Conservation (phyloP, 495 filamentous ascomycete genomes). For the Neurospora tetraspora region DNA sequence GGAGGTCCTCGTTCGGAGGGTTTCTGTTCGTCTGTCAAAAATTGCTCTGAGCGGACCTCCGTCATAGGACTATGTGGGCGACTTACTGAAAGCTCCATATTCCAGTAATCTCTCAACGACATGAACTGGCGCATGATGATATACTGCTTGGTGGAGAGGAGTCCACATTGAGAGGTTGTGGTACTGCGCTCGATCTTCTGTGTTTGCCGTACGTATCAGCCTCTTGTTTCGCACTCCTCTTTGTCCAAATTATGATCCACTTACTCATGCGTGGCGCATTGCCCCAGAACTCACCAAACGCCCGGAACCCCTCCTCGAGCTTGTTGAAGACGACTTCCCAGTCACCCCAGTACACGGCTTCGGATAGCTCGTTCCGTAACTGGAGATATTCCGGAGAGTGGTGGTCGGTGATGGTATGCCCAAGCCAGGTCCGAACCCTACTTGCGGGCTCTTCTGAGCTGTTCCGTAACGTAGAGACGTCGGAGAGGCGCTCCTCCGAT, state of each 20-base stretch:
- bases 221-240: background rate
- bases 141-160: background rate
- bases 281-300: background rate
- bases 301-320: background rate
- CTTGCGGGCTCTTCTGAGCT: background rate
- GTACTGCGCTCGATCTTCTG: background rate
- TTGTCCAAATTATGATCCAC: background rate
- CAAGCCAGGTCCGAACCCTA: background rate
- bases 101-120: background rate
- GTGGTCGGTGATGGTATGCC: background rate
- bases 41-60: background rate
- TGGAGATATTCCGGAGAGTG: background rate
- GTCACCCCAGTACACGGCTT: background rate
- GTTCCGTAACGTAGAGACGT: background rate
- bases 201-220: background rate
- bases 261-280: background rate
- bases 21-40: background rate
- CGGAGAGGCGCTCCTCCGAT: background rate
- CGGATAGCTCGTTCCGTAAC: background rate
- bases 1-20: background rate
- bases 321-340: background rate
- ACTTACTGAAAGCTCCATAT: conserved; percentile 1
- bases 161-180: background rate
- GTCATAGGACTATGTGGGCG: background rate
- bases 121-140: background rate